Percentiles rank a stretch among this genome's conserved stretches.
Evolutionary conservation across 169 alveolate species (phyloP).

Genomic region (Plasmodium billcollinsi): DNA sequence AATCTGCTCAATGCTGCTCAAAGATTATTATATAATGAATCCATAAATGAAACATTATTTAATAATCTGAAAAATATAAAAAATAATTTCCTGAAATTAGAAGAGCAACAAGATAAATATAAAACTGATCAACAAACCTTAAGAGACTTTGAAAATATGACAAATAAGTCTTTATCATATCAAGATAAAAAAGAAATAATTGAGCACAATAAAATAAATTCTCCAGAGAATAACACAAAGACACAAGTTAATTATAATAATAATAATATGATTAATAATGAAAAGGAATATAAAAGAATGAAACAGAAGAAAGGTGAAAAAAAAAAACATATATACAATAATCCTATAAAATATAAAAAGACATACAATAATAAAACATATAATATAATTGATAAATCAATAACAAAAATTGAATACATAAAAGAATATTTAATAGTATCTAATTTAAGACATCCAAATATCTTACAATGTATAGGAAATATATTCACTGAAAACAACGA

Average conservation of each 20-base stretch:
- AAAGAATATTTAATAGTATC: constrained; percentile 37
- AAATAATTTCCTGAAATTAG: neutral
- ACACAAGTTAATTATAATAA: neutral
- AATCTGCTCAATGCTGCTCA: constrained; percentile 14
- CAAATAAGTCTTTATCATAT: no score
- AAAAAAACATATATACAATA: neutral
- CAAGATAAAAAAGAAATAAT: no score
- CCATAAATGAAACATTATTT: constrained; percentile 3
- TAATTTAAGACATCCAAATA: constrained; percentile 62
- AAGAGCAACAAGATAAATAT: neutral
- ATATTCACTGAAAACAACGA: constrained; percentile 18
- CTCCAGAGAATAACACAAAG: neutral
- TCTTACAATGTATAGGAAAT: constrained; percentile 40
- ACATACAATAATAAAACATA: neutral
- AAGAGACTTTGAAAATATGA: no score
- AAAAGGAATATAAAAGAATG: neutral
- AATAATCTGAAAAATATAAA: constrained; percentile 8
- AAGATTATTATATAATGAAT: constrained; percentile 9
- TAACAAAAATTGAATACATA: constrained; percentile 17
- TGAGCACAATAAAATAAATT: no score
- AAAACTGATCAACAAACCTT: neutral
- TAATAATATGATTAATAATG: neutral
- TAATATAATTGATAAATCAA: constrained; percentile 3
- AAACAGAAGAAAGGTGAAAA: neutral
- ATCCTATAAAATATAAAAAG: neutral